phyloP scores from a whole-genome alignment of 805 yeast species.

The Pichia occidentalis region DNA sequence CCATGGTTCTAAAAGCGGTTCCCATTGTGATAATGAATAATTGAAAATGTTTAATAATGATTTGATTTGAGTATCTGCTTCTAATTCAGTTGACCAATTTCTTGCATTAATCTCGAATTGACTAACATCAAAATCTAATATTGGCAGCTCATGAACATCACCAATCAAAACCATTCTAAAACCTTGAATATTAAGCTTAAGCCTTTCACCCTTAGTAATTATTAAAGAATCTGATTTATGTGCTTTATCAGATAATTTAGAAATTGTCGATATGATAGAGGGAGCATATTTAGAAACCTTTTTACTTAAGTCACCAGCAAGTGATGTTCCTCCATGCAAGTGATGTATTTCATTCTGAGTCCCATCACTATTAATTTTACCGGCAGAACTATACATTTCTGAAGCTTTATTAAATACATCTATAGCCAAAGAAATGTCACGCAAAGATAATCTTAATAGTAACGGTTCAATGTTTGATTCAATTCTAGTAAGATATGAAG shows the following conservation, averaged over 20 bases:
- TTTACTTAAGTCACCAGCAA: conserved; percentile 59
- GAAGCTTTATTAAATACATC: conserved; percentile 68
- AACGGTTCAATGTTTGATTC: conserved; percentile 74
- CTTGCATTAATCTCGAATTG: conserved; percentile 63
- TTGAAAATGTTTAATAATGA: conserved; percentile 73
- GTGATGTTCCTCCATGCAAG: conserved; percentile 28
- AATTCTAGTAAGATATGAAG: conserved; percentile 54
- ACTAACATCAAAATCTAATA: conserved; percentile 65
- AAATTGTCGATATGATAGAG: conserved; percentile 47
- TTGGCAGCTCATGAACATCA: conserved; percentile 86
- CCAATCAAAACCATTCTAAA: conserved; percentile 78
- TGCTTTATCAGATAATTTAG: conserved; percentile 28
- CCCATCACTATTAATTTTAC: conserved; percentile 7
- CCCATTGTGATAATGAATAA: conserved; percentile 90
- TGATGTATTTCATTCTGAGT: conserved; percentile 6
- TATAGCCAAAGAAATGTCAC: conserved; percentile 80
- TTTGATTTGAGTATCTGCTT: conserved; percentile 59
- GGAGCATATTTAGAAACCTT: conserved; percentile 63
- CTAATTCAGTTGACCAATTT: conserved; percentile 83
- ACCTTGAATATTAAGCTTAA: conserved; percentile 65
- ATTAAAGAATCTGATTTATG: conserved; percentile 29
- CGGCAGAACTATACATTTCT: conserved; percentile 35
- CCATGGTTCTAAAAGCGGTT: conserved; percentile 88
- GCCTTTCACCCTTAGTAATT: conserved; percentile 60
- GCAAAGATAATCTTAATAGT: conserved; percentile 69